Conservation (phyloP, 2,329 filamentous ascomycete genomes). For the Talaromyces pinophilus region DNA sequence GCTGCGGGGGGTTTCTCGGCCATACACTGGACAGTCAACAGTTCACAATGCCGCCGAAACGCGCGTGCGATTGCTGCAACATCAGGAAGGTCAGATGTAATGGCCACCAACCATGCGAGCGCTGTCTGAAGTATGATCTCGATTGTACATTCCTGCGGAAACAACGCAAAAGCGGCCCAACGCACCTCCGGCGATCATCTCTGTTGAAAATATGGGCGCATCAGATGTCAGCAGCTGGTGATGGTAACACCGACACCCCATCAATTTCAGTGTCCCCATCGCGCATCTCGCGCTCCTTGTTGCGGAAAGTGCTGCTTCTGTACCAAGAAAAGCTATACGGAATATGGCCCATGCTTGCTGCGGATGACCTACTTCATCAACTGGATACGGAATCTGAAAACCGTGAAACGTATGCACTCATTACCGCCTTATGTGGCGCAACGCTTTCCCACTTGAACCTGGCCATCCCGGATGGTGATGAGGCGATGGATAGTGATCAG, state of each 20-base stretch:
- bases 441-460: not conserved
- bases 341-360: not conserved
- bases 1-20: too few species aligned
- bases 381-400: not conserved
- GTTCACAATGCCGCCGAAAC: not conserved
- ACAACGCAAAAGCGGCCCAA: not conserved
- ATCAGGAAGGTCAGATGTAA: conserved; percentile 3
- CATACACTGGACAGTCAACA: not conserved
- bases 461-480: too few species aligned
- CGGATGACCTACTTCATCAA: not conserved
- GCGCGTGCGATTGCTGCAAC: not conserved
- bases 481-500: too few species aligned
- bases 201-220: not conserved
- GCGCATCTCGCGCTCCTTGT: too few species aligned
- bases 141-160: not conserved
- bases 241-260: too few species aligned
- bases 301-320: too few species aligned
- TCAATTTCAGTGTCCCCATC: too few species aligned
- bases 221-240: not conserved
- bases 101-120: not conserved
- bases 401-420: not conserved
- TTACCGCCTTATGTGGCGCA: not conserved
- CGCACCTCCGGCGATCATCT: not conserved
- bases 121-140: not conserved
- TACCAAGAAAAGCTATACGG: not conserved